These are phyloP conservation scores for Globisporangium spinosum DNA, from an alignment of 352 stramenopile species.

Conservation along the genomic window DNA sequence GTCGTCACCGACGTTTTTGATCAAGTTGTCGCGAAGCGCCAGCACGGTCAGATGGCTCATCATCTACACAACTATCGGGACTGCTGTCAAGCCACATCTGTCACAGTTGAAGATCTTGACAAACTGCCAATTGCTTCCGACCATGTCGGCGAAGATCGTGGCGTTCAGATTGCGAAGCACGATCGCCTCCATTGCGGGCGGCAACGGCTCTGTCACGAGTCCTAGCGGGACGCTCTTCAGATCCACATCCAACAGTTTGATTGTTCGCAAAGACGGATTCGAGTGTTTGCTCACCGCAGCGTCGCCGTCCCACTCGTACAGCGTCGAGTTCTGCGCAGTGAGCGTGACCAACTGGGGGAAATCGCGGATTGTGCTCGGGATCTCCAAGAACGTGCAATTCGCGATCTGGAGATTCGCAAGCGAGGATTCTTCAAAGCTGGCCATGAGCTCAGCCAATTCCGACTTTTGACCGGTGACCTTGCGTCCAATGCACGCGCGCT, in stretches of 20 bases:
- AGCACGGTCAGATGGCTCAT: neutral
- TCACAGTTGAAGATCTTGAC: neutral
- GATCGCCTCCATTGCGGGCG: neutral
- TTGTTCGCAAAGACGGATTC: neutral
- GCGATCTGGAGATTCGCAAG: neutral
- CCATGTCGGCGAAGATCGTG: neutral
- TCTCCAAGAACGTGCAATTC: neutral
- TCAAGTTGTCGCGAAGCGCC: neutral
- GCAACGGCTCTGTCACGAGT: neutral
- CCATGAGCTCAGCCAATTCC: neutral
- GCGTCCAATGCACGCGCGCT: neutral
- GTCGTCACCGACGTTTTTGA: neutral
- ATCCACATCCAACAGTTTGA: neutral
- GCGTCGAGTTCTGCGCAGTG: neutral
- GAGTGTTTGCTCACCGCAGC: neutral
- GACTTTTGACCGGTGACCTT: neutral
- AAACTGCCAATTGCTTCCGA: neutral
- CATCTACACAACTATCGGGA: neutral
- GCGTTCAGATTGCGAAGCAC: neutral
- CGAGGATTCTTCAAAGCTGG: neutral
- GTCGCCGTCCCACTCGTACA: neutral
- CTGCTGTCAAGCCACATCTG: neutral
- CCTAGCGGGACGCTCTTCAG: neutral
- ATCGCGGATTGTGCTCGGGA: neutral
- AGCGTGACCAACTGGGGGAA: neutral